These are phyloP conservation scores for Plantago rigida DNA, from an alignment of 305 asterid species.

Conservation along the genomic window DNA sequence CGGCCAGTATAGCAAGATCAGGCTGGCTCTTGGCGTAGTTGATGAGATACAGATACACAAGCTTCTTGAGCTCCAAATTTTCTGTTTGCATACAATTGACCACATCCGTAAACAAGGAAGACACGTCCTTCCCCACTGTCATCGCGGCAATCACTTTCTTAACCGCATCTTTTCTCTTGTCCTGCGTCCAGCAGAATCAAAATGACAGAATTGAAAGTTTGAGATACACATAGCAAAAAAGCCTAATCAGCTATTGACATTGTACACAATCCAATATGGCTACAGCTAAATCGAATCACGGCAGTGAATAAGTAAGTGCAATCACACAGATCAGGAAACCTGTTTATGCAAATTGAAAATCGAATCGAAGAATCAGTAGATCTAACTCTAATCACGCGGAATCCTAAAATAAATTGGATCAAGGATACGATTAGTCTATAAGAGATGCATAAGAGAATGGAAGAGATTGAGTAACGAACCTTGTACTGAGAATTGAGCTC, in stretches of 20 bases:
- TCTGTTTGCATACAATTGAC: constrained; percentile 98
- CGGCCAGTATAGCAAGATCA: constrained; percentile 94
- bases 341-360: constrained; percentile 16
- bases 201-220: neutral
- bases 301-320: neutral
- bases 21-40: constrained; percentile 98
- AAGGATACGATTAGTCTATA: too few relatives aligned
- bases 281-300: neutral
- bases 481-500: constrained; percentile 98
- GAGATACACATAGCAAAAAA: too few relatives aligned
- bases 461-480: constrained; percentile 30
- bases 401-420: constrained; percentile 19
- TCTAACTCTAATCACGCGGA: constrained; percentile 31
- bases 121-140: constrained; percentile 97
- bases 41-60: constrained; percentile 85
- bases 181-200: constrained; percentile 40
- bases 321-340: constrained; percentile 26
- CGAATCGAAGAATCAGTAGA: constrained; percentile 28
- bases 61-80: constrained; percentile 91
- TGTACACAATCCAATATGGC: neutral
- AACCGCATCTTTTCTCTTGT: constrained; percentile 97
- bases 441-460: too few relatives aligned
- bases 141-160: constrained; percentile 96
- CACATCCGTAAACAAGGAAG: constrained; percentile 92
- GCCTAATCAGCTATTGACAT: too few relatives aligned